Evolutionary conservation across 169 alveolate genomes (phyloP).

Genomic region (Plasmodium blacklocki): DNA sequence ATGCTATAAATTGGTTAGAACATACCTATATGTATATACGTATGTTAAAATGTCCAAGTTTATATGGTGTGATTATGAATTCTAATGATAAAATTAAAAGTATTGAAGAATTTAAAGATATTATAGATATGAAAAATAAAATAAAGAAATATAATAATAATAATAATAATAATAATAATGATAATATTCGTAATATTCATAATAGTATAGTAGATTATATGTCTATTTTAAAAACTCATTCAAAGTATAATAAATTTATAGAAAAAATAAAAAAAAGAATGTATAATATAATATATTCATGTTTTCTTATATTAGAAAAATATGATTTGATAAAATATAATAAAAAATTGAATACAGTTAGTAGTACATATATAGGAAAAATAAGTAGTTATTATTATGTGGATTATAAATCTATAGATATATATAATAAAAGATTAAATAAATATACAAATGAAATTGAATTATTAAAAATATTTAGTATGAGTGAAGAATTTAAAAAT

Average conservation of each 20-base stretch:
- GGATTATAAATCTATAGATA: slow-evolving; percentile 94
- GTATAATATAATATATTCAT: slow-evolving; percentile 88
- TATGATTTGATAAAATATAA: slow-evolving; percentile 96
- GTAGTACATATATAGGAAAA: slow-evolving; percentile 97
- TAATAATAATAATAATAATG: slow-evolving; percentile 5
- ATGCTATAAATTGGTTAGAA: slow-evolving; percentile 98
- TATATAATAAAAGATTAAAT: slow-evolving; percentile 94
- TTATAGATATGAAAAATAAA: slow-evolving; percentile 3
- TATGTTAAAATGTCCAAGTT: slow-evolving; percentile 91
- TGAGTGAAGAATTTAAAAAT: slow-evolving; percentile 96
- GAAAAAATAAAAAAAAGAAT: slow-evolving; percentile 65
- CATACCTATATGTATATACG: slow-evolving; percentile 98
- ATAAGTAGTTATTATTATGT: slow-evolving; percentile 98
- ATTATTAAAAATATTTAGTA: slow-evolving; percentile 95
- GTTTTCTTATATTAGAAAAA: slow-evolving; percentile 94
- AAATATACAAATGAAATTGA: slow-evolving; percentile 94
- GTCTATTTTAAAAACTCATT: background rate
- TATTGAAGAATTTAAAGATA: slow-evolving; percentile 20
- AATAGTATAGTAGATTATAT: too few species aligned
- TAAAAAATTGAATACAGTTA: slow-evolving; percentile 92
- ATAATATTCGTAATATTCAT: background rate
- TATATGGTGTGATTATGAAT: slow-evolving; percentile 90
- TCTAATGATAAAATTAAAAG: background rate
- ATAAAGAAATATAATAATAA: slow-evolving; percentile 30
- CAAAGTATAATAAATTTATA: slow-evolving; percentile 56